A percentile compares a stretch with the other conserved stretches of the same genome.
Evolutionary conservation across 169 alveolate genomes (phyloP).

Genomic region (Cystoisospora suis): DNA sequence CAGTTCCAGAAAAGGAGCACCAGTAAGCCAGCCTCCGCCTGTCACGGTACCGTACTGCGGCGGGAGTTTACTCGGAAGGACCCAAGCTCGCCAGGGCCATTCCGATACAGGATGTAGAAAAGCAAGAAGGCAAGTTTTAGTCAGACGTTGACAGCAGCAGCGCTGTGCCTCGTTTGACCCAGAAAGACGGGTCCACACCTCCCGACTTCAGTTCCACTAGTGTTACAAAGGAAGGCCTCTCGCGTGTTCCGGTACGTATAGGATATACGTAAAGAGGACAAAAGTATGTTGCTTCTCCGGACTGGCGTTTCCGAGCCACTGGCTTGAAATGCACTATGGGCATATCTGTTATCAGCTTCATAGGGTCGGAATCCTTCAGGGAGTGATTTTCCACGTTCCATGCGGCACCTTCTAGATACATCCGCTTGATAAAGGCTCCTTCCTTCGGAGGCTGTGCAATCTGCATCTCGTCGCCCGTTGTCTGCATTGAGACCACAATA

Average conservation of each 20-base stretch:
- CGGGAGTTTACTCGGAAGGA: too few relatives aligned
- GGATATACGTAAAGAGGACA: slow-evolving; percentile 93
- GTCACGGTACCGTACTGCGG: too few relatives aligned
- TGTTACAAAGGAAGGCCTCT: slow-evolving; percentile 83
- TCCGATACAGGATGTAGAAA: too few relatives aligned
- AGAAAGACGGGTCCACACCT: slow-evolving; percentile 82
- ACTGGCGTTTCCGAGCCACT: slow-evolving; percentile 80
- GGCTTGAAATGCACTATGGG: slow-evolving; percentile 93
- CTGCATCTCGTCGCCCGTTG: slow-evolving; percentile 75
- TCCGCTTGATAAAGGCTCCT: slow-evolving; percentile 89
- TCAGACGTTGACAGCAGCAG: slow-evolving; percentile 77
- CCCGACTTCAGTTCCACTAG: slow-evolving; percentile 83
- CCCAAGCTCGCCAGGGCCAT: too few relatives aligned
- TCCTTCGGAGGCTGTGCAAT: slow-evolving; percentile 85
- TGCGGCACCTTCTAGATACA: slow-evolving; percentile 92
- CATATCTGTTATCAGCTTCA: slow-evolving; percentile 86
- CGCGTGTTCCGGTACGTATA: slow-evolving; percentile 77
- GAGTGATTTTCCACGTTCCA: slow-evolving; percentile 90
- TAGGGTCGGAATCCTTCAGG: slow-evolving; percentile 89
- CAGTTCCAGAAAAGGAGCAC: too few relatives aligned
- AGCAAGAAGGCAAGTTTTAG: too few relatives aligned
- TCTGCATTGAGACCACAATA: too few relatives aligned
- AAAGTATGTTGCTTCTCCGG: slow-evolving; percentile 77
- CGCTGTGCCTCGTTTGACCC: slow-evolving; percentile 94
- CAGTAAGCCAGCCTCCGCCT: too few relatives aligned